These are phyloP conservation scores for Decorospora gaudefroyi DNA, from an alignment of 2,329 filamentous ascomycete genomes.

Conservation along the genomic window DNA sequence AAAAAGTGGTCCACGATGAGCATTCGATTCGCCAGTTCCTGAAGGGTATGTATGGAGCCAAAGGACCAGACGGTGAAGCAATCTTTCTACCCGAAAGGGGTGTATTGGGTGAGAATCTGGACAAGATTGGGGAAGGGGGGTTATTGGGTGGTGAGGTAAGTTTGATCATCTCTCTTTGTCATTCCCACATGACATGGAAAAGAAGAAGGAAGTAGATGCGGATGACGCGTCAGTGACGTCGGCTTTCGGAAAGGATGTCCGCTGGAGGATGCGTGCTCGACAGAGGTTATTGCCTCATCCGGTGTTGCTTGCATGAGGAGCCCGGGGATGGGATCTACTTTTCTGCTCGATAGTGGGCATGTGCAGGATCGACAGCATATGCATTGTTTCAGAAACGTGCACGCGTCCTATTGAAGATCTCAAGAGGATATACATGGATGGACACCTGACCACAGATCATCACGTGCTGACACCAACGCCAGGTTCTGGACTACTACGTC, in stretches of 20 bases:
- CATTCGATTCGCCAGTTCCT: conserved; percentile 72
- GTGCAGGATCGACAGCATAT: neutral
- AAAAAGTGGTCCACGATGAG: conserved; percentile 55
- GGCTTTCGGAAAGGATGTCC: neutral
- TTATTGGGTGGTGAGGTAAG: conserved; percentile 65
- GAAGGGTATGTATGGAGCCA: conserved; percentile 70
- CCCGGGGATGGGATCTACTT: conserved; percentile 6
- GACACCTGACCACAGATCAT: conserved; percentile 11
- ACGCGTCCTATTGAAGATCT: too few relatives aligned
- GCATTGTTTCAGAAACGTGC: conserved; percentile 12
- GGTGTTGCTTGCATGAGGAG: conserved; percentile 2
- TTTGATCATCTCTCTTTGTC: conserved; percentile 9
- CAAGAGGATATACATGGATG: too few relatives aligned
- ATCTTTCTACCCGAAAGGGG: conserved; percentile 66
- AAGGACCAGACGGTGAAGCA: conserved; percentile 58
- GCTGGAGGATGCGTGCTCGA: neutral
- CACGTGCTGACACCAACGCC: conserved; percentile 54
- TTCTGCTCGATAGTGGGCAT: too few relatives aligned
- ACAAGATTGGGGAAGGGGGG: conserved; percentile 59
- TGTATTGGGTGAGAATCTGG: conserved; percentile 65
- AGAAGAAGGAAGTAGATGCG: neutral
- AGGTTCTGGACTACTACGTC: conserved; percentile 71
- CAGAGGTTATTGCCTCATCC: conserved; percentile 1
- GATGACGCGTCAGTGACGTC: neutral
- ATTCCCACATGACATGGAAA: too few relatives aligned